Evolutionary conservation across 2,329 filamentous ascomycete genomes (phyloP), one percentile per base, ranked within the genome.

Genomic region (Ascocoryne sarcoides): DNA sequence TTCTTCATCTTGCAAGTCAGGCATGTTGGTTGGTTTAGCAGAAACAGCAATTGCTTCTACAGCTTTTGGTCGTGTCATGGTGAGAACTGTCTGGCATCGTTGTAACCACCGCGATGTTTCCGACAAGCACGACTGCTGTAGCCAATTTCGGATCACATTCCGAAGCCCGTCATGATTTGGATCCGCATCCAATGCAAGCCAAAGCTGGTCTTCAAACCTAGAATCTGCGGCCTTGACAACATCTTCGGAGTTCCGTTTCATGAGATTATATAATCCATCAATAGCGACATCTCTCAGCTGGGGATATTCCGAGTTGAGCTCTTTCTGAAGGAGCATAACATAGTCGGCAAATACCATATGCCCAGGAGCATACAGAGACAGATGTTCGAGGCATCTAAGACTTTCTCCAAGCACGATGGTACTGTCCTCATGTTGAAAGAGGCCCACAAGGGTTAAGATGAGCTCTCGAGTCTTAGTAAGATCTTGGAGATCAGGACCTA

Each of bases 1-100:
- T 60, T 98, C 93, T 59, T 98, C 92, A 58, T 98, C 92, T 47
- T 90, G 84, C 0, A 96, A 65, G 53, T 98, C 92, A n/a, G 85
- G 72, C 10, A 75, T 69, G 8, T 67, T 70, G 15, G 10, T 29
- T 5, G 63, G 59, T 52, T 68, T 74, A 9, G 67, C 61, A 3
- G 68, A 64, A 9, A 61, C 58, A 14, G 63, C 64, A 4, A 64
- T 59, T 1, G 67, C 60, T 32, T 73, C 69, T 31, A 78, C 73
- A 2, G 66, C 64, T 55, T 83, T 84, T 20, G 75, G 72, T 49
- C 85, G 79, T 0, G 85, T 94, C 71, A 93, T 93, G 26, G 86
- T 92, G 47, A 96, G 74, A 9, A 95, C 84, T 17, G 76, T 79
- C 54, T 96, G 92, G 59, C 88, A 93, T 35, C 88, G 78, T 46